Evolutionary conservation across 2,329 filamentous ascomycete genomes (phyloP).

Genomic region (Blumeriella jaapii): DNA sequence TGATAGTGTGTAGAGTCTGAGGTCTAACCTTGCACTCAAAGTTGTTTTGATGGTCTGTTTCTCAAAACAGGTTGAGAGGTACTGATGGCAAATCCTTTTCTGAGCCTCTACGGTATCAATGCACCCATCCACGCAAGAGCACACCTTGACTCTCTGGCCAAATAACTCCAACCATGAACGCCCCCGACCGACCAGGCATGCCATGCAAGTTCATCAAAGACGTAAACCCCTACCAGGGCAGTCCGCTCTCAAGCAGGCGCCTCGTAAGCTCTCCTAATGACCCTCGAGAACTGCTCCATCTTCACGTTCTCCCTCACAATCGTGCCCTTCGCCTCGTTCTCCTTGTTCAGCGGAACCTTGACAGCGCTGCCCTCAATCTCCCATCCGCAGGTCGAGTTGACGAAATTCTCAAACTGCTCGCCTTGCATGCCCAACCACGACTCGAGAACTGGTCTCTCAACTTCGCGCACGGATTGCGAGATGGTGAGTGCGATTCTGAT

Average conservation of each 20-base stretch:
- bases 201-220: conserved; percentile 18
- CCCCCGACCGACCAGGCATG: conserved; percentile 17
- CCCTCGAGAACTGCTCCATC: conserved; percentile 72
- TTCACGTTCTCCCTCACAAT: conserved; percentile 93
- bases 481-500: conserved; percentile 82
- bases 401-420: conserved; percentile 62
- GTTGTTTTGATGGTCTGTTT: too few relatives aligned
- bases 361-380: conserved; percentile 54
- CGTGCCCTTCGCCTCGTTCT: conserved; percentile 94
- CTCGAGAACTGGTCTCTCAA: conserved; percentile 56
- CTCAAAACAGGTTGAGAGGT: too few relatives aligned
- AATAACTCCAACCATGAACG: conserved; percentile 18
- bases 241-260: conserved; percentile 49
- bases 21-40: too few relatives aligned
- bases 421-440: conserved; percentile 64
- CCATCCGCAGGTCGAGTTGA: conserved; percentile 81
- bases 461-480: conserved; percentile 66
- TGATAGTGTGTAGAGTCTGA: too few relatives aligned
- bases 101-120: too few relatives aligned
- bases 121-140: neutral
- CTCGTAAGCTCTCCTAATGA: conserved; percentile 79
- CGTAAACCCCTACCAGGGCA: conserved; percentile 1
- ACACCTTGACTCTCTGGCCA: conserved; percentile 5
- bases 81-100: too few relatives aligned
- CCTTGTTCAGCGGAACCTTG: conserved; percentile 79